phyloP scores from a whole-genome alignment of 768 basidiomycete genomes.

The Pulveroboletus sp. region DNA sequence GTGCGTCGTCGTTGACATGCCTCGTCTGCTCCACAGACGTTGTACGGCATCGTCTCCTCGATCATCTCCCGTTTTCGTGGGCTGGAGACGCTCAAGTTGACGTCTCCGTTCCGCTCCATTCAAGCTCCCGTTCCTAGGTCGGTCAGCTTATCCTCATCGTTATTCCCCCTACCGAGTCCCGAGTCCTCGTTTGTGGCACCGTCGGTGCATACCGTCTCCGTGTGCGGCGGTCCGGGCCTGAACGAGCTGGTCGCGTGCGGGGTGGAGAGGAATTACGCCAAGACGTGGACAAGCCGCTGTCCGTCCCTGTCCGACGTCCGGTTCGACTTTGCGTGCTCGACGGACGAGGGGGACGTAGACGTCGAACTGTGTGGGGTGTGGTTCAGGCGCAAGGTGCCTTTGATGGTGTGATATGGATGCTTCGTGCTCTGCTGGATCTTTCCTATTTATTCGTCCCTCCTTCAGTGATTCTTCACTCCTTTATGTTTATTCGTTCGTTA shows the following conservation, averaged over 20 bases:
- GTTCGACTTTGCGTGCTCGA: slow-evolving; percentile 29
- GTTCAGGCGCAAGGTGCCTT: slow-evolving; percentile 24
- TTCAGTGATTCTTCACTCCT: background rate
- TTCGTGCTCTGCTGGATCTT: no score
- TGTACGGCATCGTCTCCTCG: slow-evolving; percentile 28
- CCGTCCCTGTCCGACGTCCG: slow-evolving; percentile 26
- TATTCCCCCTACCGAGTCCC: background rate
- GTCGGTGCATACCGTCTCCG: background rate
- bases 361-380: slow-evolving; percentile 31
- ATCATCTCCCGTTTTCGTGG: slow-evolving; percentile 32
- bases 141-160: background rate
- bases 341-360: slow-evolving; percentile 24
- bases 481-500: background rate
- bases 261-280: slow-evolving; percentile 25
- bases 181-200: slow-evolving; percentile 12
- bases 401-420: slow-evolving; percentile 1
- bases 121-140: slow-evolving; percentile 15
- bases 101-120: slow-evolving; percentile 30
- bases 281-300: slow-evolving; percentile 28
- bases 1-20: background rate
- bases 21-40: slow-evolving; percentile 12
- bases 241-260: slow-evolving; percentile 30
- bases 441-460: no score
- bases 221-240: background rate
- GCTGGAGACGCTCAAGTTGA: slow-evolving; percentile 27